These are phyloP conservation scores for Sporodiniella umbellata DNA, from an alignment of 371 early-diverging fungal genomes.

Conservation along the genomic window DNA sequence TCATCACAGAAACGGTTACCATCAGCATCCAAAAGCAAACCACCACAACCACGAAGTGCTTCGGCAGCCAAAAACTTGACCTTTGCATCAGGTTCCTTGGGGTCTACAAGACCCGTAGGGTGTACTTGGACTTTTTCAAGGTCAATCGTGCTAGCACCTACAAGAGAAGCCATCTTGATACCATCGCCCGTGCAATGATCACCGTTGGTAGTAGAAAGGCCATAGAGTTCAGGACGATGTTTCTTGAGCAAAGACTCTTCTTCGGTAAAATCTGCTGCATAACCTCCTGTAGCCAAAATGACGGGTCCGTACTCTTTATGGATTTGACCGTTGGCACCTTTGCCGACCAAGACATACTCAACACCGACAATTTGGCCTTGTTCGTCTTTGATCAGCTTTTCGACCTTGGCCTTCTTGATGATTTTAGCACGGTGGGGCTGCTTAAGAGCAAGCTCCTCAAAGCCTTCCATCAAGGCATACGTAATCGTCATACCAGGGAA, in stretches of 20 bases:
- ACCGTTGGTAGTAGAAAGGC: conserved; percentile 86
- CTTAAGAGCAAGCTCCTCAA: conserved; percentile 72
- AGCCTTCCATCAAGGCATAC: conserved; percentile 85
- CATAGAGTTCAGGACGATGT: conserved; percentile 68
- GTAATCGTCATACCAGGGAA: conserved; percentile 97
- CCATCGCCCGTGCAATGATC: conserved; percentile 96
- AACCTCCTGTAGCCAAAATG: conserved; percentile 93
- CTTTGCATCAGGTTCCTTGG: conserved; percentile 84
- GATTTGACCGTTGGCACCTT: conserved; percentile 50
- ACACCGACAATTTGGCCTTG: conserved; percentile 74
- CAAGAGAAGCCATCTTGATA: conserved; percentile 81
- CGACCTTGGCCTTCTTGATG: conserved; percentile 78
- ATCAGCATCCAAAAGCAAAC: conserved; percentile 76
- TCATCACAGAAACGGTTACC: conserved; percentile 95
- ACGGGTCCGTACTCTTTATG: conserved; percentile 73
- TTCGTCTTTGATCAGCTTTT: conserved; percentile 56
- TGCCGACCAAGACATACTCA: conserved; percentile 65
- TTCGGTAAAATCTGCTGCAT: conserved; percentile 72
- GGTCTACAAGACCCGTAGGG: conserved; percentile 94
- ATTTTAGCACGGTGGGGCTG: conserved; percentile 72
- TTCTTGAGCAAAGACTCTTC: conserved; percentile 60
- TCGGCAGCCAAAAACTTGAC: conserved; percentile 93
- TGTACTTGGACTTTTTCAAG: conserved; percentile 97
- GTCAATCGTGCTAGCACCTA: conserved; percentile 87
- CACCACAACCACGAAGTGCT: conserved; percentile 96